Percentiles rank a stretch among this genome's conserved stretches.
phyloP scores from a whole-genome alignment of 176 grass and related monocot species.

The Aechmea fasciata region DNA sequence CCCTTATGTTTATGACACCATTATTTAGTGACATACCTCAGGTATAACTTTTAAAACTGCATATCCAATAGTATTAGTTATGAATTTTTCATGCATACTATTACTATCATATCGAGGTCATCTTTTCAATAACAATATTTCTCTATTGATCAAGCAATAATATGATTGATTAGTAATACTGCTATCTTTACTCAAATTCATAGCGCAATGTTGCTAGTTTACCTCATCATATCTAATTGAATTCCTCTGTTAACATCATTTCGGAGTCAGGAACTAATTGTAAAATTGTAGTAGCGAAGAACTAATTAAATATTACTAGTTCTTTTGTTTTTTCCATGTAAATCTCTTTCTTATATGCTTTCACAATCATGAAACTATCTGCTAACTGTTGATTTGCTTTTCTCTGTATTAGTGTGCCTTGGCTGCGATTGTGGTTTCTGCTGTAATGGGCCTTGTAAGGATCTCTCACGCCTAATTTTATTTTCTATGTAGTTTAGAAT shows the following conservation, averaged over 20 bases:
- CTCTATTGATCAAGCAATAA: no score
- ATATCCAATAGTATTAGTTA: background rate
- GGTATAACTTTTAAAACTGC: constrained; percentile 27
- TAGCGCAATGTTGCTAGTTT: no score
- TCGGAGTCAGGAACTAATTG: no score
- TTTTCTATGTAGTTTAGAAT: background rate
- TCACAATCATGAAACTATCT: background rate
- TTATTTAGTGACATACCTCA: constrained; percentile 97
- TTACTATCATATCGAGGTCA: background rate
- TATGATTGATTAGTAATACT: background rate
- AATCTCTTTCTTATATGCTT: background rate
- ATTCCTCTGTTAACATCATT: no score
- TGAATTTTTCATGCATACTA: background rate
- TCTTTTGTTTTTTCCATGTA: background rate
- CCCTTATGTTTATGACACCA: constrained; percentile 93
- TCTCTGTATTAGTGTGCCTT: constrained; percentile 60
- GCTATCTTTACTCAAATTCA: background rate
- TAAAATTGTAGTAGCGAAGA: no score
- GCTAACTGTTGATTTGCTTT: constrained; percentile 14
- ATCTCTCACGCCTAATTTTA: constrained; percentile 6
- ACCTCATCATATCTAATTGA: no score
- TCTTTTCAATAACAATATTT: background rate
- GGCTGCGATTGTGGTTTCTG: constrained; percentile 96
- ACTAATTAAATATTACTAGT: background rate
- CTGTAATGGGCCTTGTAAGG: constrained; percentile 87